Evolutionary conservation across 805 yeast genomes (phyloP), one percentile per base, ranked within the genome.

Genomic region (Teunomyces barrocoloradensis): DNA sequence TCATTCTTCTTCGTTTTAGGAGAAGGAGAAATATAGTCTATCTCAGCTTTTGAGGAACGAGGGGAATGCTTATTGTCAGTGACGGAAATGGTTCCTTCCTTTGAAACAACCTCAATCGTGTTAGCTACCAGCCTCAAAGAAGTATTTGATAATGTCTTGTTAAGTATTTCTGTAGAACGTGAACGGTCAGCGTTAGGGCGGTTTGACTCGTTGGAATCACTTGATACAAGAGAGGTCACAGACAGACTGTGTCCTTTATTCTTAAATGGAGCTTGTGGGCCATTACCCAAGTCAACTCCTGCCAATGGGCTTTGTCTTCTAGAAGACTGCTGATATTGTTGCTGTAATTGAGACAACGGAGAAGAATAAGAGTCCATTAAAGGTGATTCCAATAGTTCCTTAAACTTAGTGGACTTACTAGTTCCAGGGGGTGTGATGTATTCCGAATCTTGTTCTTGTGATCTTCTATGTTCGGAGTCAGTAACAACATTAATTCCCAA

Each of bases 401-500:
- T 51, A 44, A 53, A 53, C 5, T 52, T 48, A 27, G 41, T 47
- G 11, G 48, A 41, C 37, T 45, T 46, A 38, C 51, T 39, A 30
- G 48, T 42, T 18, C 43, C 41, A 10, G 38, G 43, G 4, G 50
- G 53, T 5, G 53, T 46, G 13, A 39, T 49, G 12, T 42, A 39
- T 5, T 29, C 18, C 18, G 20, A 38, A 3, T 43, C 46, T 10
- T 43, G 42, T 21, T 45, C 53, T 3, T 23, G 38, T 6, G 33
- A 28, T n/a, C 40, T 45, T 36, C 45, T 45, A 33, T 47, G 51
- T 13, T 51, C 51, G 2, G 46, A 17, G 30, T 46, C 53, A 13
- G 61, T 49, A 3, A 53, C 37, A 29, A 67, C 56, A 49, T 64
- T 61, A 33, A 69, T 69, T 12, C 74, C 74, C 33, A 69, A 55